phyloP scores from a whole-genome alignment of 106 monocot genomes.

The Apostasia shenzhenica region DNA sequence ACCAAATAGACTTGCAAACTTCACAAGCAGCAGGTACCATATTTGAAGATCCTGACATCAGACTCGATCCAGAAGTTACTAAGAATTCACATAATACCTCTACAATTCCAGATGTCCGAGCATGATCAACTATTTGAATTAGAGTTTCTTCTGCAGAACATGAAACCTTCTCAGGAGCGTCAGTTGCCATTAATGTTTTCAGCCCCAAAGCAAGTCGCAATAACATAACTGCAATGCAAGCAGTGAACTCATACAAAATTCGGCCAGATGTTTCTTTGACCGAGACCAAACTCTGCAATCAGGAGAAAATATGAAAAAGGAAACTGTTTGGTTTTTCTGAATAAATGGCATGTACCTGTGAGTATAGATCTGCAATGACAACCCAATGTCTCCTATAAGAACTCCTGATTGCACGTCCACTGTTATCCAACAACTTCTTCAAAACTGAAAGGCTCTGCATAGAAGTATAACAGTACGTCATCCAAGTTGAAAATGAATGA shows the following conservation, averaged over 20 bases:
- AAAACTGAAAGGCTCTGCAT: conserved; percentile 68
- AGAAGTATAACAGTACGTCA: conserved; percentile 1
- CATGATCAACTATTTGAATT: conserved; percentile 52
- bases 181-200: conserved; percentile 32
- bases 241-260: conserved; percentile 74
- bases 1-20: conserved; percentile 88
- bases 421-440: conserved; percentile 66
- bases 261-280: conserved; percentile 56
- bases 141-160: conserved; percentile 28
- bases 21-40: conserved; percentile 96
- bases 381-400: conserved; percentile 62
- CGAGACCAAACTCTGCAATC: conserved; percentile 46
- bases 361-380: conserved; percentile 55
- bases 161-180: conserved; percentile 20
- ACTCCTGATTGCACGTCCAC: conserved; percentile 29
- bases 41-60: conserved; percentile 66
- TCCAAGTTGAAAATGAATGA: background rate
- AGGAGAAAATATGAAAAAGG: background rate
- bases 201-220: conserved; percentile 51
- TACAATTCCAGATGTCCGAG: conserved; percentile 37
- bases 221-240: conserved; percentile 75
- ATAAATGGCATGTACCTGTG: conserved; percentile 40
- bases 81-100: conserved; percentile 56
- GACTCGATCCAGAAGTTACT: conserved; percentile 51
- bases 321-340: background rate